These are phyloP conservation scores for Rubroshorea leprosula DNA, from an alignment of 345 rosid species.

Conservation along the genomic window DNA sequence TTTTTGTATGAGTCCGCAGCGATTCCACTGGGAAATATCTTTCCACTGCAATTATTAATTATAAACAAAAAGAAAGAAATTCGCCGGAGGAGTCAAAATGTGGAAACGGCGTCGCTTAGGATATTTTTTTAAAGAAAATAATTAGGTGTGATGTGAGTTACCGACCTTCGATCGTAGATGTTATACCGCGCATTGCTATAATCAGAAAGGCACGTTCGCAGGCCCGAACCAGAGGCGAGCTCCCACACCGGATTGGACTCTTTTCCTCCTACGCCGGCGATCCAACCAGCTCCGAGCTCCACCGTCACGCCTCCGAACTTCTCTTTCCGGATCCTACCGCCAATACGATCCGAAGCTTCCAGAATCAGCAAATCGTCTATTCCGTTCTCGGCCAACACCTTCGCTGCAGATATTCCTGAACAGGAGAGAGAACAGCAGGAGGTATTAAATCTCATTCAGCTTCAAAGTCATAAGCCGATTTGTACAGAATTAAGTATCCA, in stretches of 20 bases:
- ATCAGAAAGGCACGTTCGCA: conserved; percentile 89
- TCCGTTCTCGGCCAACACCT: conserved; percentile 74
- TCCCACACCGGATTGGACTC: conserved; percentile 88
- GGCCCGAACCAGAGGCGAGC: conserved; percentile 46
- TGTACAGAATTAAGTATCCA: background rate
- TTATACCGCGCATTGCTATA: conserved; percentile 96
- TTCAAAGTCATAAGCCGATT: background rate
- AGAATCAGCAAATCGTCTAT: conserved; percentile 65
- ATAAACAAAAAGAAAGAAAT: too few relatives aligned
- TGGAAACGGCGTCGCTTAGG: too few relatives aligned
- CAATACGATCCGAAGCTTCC: conserved; percentile 88
- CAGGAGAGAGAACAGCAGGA: background rate
- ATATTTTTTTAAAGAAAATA: too few relatives aligned
- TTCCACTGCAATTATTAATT: conserved; percentile 45
- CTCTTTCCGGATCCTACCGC: conserved; percentile 79
- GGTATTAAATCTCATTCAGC: background rate
- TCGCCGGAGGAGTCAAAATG: too few relatives aligned
- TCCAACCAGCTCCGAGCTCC: conserved; percentile 98
- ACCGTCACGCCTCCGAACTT: conserved; percentile 75
- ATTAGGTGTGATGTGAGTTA: background rate
- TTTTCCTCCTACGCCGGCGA: conserved; percentile 93
- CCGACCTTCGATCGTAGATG: conserved; percentile 85
- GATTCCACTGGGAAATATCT: conserved; percentile 72
- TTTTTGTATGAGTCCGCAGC: conserved; percentile 87
- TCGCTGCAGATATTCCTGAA: conserved; percentile 79